Base-by-base conservation (phyloP, 1,139 yeast genomes). In the Debaryomyces sp. region DNA sequence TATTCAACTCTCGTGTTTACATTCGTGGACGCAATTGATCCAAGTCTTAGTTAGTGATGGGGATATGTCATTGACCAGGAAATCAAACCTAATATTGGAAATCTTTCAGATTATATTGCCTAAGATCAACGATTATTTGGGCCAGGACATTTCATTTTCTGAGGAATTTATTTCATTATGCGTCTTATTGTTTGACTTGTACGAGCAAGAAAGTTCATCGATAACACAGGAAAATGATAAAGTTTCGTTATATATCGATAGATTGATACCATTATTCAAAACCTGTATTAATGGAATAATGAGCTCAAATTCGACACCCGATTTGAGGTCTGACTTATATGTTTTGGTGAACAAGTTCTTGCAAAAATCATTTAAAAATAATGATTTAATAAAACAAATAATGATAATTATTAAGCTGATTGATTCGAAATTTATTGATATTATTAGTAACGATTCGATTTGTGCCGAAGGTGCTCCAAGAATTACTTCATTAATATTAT, bases 1-100 rank as follows among this genome's bases (percentile, higher is more conserved):
- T 1, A 71, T 76, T 5, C 95, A 88, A 54, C 69, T 86, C 42
- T 71, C 78, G 7, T 82, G 86, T 50, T 68, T 92, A 26, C 88
- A 84, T 58, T 81, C 96, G 0, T 92, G 98, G 98, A 84, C 87
- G 30, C 87, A 86, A 56, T 67, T 91, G 46, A 84, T 89, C 33
- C 89, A 89, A 53, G 83, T 90, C 4, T 67, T 90, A 43, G 83
- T 89, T 6, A 75, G 83, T 17, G 94, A 87, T 59, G 68, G 64
- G n/a, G 70, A 70, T 22, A 53, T 67, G 23, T 48, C 54, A 17
- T 56, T 67, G 6, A 59, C 61, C 27, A 54, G 50, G 23, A 75
- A 84, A 46, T 73, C 81, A 0, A 80, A 82, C 43, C 87, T 92
- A 57, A 82, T 90, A 47, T 68, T 89, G 34, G 96, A 88, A 58